Conservation (phyloP, 768 basidiomycete species). For the Gloeopeniophorella convolvens region DNA sequence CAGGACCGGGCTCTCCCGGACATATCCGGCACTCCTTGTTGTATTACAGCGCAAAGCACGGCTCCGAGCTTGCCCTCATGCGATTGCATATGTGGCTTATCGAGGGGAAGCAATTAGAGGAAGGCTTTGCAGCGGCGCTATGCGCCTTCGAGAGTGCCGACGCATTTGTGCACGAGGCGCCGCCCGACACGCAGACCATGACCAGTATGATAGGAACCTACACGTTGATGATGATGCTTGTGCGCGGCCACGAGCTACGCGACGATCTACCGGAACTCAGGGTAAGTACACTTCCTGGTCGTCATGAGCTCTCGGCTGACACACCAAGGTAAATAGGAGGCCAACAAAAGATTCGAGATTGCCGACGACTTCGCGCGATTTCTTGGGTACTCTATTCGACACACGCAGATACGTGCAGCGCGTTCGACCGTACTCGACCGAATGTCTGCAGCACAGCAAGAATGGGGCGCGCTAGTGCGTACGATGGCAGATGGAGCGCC, state of each 20-base stretch:
- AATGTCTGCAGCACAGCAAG: constrained; percentile 39
- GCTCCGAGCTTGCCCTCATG: constrained; percentile 47
- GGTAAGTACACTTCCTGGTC: constrained; percentile 28
- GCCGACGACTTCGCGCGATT: constrained; percentile 47
- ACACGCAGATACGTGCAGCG: constrained; percentile 46
- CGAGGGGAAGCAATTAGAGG: constrained; percentile 44
- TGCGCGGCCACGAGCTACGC: constrained; percentile 45
- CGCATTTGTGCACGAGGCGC: constrained; percentile 45
- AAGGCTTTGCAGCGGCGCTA: constrained; percentile 54
- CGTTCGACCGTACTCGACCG: constrained; percentile 44
- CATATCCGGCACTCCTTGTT: constrained; percentile 52
- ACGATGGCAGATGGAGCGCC: constrained; percentile 29
- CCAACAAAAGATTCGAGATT: constrained; percentile 37
- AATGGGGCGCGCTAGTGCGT: constrained; percentile 41
- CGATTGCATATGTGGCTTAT: constrained; percentile 39
- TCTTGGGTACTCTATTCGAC: constrained; percentile 40
- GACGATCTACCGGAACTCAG: constrained; percentile 44
- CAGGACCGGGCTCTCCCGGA: constrained; percentile 42
- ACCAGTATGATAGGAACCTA: constrained; percentile 55
- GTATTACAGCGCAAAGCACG: constrained; percentile 57
- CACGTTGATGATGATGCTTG: constrained; percentile 45
- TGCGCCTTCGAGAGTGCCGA: constrained; percentile 58
- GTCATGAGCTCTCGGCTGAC: not conserved
- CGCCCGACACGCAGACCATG: constrained; percentile 58
- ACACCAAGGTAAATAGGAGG: constrained; percentile 29